Conservation (phyloP, 1,139 yeast species). For the Taphrina populina region DNA sequence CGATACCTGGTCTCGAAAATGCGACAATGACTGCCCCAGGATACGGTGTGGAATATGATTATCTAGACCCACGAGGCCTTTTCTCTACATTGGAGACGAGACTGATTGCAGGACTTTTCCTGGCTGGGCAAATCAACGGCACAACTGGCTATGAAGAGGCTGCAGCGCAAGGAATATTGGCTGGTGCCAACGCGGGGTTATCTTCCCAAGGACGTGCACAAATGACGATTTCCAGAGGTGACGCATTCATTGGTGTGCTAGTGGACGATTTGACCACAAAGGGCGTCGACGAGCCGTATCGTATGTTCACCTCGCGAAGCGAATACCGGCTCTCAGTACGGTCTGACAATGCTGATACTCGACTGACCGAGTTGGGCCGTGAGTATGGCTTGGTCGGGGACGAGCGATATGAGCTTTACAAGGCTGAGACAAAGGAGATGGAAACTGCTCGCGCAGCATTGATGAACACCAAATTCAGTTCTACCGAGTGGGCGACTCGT, state of each 20-base stretch:
- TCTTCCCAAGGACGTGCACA: conserved; percentile 50
- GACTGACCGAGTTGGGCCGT: conserved; percentile 72
- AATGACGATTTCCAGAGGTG: conserved; percentile 65
- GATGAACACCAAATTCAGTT: conserved; percentile 51
- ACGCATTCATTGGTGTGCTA: conserved; percentile 87
- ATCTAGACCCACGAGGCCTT: conserved; percentile 88
- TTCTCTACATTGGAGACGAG: conserved; percentile 78
- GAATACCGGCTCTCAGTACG: conserved; percentile 88
- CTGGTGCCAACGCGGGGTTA: conserved; percentile 91
- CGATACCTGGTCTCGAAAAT: conserved; percentile 87
- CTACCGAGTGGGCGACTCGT: conserved; percentile 61
- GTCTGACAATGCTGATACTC: conserved; percentile 87
- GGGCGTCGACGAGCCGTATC: conserved; percentile 95
- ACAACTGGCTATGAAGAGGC: conserved; percentile 99
- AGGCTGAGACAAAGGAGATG: conserved; percentile 52
- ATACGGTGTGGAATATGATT: conserved; percentile 97
- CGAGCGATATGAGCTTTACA: conserved; percentile 56
- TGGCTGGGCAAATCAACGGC: conserved; percentile 98
- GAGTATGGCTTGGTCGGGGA: conserved; percentile 66
- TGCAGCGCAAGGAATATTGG: conserved; percentile 81
- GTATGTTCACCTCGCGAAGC: conserved; percentile 96
- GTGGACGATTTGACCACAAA: conserved; percentile 92
- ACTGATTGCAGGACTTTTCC: conserved; percentile 67
- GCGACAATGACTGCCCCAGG: conserved; percentile 91
- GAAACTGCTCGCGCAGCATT: conserved; percentile 53